Percentiles rank a stretch among this genome's conserved stretches.
Conservation (phyloP, 2,329 filamentous ascomycete species). For the Colletotrichum orchidophilum region DNA sequence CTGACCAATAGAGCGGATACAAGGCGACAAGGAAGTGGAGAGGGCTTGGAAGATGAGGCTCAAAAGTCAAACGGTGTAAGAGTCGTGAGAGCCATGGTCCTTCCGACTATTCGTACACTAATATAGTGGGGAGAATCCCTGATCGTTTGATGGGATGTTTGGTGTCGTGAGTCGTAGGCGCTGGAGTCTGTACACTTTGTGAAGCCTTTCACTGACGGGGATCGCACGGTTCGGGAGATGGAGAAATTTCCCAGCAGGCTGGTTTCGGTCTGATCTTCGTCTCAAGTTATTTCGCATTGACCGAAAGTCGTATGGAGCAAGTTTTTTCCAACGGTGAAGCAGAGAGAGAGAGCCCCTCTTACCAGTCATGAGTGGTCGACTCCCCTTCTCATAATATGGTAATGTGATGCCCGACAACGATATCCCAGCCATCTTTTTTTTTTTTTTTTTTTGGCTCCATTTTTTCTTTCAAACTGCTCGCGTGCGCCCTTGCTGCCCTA, state of each 20-base stretch:
- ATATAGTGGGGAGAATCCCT: not conserved
- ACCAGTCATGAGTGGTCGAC: not conserved
- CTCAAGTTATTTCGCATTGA: slow-evolving; percentile 21
- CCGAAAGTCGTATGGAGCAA: not conserved
- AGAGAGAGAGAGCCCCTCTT: not conserved
- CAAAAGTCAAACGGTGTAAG: not conserved
- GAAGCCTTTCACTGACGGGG: not conserved
- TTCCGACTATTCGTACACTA: not conserved
- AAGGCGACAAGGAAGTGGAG: not conserved
- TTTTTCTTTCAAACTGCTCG: not conserved
- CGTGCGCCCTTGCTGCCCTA: not conserved
- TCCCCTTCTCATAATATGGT: not conserved
- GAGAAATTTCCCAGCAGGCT: not conserved
- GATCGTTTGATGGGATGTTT: not conserved
- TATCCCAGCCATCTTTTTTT: slow-evolving; percentile 10
- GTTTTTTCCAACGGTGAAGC: not conserved
- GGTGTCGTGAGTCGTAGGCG: not conserved
- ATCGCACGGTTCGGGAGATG: not conserved
- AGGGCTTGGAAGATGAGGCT: not conserved
- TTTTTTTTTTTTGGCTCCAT: not conserved
- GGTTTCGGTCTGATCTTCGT: slow-evolving; percentile 32
- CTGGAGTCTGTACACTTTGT: too few species aligned
- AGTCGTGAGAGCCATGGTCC: not conserved
- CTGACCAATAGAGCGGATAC: too few species aligned
- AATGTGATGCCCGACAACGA: not conserved